Conservation (phyloP, 352 stramenopile genomes). For the Phytophthora pinifolia region DNA sequence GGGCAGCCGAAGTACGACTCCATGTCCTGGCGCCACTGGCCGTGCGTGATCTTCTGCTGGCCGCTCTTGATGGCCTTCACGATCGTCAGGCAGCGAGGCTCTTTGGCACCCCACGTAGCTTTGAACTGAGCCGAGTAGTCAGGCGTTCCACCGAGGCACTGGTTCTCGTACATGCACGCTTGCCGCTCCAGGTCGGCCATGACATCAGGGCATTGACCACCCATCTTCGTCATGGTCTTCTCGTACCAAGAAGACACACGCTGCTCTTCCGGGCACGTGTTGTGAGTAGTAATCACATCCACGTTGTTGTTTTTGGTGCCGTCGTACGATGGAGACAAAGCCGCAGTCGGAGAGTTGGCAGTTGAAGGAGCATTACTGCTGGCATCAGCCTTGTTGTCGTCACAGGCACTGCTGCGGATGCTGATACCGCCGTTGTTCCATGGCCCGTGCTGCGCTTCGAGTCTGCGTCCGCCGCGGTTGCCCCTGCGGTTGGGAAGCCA, state of each 20-base stretch:
- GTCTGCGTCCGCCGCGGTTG: constrained; percentile 9
- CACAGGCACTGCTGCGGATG: constrained; percentile 5
- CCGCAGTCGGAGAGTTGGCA: neutral
- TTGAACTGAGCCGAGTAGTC: constrained; percentile 53
- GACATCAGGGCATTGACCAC: constrained; percentile 30
- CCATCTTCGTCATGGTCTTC: constrained; percentile 31
- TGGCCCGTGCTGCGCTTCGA: constrained; percentile 19
- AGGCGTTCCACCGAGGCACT: constrained; percentile 43
- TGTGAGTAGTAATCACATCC: constrained; percentile 35
- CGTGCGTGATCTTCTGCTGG: constrained; percentile 29
- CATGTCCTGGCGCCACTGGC: constrained; percentile 41
- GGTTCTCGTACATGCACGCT: constrained; percentile 49
- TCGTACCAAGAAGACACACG: constrained; percentile 44
- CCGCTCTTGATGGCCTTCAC: constrained; percentile 45
- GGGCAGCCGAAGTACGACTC: constrained; percentile 47
- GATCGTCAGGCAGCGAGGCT: constrained; percentile 44
- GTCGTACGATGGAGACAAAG: constrained; percentile 19
- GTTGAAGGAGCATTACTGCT: neutral
- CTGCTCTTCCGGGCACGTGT: constrained; percentile 23
- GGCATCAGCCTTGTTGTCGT: neutral
- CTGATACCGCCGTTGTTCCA: constrained; percentile 6
- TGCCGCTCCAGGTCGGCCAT: constrained; percentile 56
- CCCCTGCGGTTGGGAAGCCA: constrained; percentile 24
- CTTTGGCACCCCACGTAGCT: constrained; percentile 35
- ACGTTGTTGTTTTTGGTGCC: constrained; percentile 28